Evolutionary conservation across 345 rosid species (phyloP), one percentile per base, ranked within the genome.

Genomic region (Odontarrhena argentea): DNA sequence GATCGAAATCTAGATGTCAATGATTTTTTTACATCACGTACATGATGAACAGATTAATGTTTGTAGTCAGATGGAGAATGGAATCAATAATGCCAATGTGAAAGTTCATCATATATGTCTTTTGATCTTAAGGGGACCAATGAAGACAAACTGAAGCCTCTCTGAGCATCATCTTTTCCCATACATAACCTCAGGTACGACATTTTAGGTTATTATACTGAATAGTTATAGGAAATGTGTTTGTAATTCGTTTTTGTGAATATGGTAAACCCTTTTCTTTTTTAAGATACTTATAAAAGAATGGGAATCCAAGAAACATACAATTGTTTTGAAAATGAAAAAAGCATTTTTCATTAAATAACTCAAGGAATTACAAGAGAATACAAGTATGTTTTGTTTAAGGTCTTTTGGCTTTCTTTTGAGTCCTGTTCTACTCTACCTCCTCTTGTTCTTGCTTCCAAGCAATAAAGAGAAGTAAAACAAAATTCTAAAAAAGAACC

Each of bases 361-460:
- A n/a, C 14, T 46, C 8, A 63, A 57, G 65, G 40, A 57, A 65
- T 57, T 57, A 57, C 54, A 64, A 58, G 60, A 50, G 22, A 41
- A 5, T 58, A 72, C 46, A 72, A 41, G 45, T 47, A 67, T 61
- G 56, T 40, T 40, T 61, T 35, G 40, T 36, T 38, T 59, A 40
- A 60, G 7, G 6, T 14, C 12, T 53, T 22, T 18, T 7, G 1
- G 42, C 35, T 13, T 49, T 24, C 10, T n/a, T 9, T 6, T 36
- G 36, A 4, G 36, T 13, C 0, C 8, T 10, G 7, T 53, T 24
- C 13, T 26, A 52, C 15, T 15, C 4, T 35, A 93, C 66, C 85
- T 81, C 62, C 97, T 75, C 82, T 94, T 94, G 81, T 88, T 91
- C 83, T 89, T 94, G 83, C 99, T 88, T 2, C 98, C 98, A 36